phyloP scores from a whole-genome alignment of 495 filamentous ascomycete genomes.

The Aspergillus olivimuriae region DNA sequence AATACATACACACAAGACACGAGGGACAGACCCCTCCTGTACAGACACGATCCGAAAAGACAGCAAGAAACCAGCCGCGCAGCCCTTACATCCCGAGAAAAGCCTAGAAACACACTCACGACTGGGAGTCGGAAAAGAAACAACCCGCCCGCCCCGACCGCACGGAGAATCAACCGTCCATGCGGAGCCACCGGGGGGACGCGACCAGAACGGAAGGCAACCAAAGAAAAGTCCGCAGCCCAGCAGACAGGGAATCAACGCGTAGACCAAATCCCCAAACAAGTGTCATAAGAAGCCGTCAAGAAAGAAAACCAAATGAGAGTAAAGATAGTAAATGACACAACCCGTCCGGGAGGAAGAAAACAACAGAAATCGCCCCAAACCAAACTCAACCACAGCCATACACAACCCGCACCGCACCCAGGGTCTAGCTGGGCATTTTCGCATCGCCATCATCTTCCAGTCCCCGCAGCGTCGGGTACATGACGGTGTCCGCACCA shows the following conservation, averaged over 20 bases:
- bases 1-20: no score
- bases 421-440: conserved; percentile 32
- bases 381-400: conserved; percentile 9
- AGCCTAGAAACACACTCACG: neutral
- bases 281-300: conserved; percentile 2
- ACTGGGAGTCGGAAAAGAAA: no score
- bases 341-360: conserved; percentile 6
- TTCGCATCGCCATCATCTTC: conserved; percentile 39
- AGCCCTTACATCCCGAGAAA: neutral
- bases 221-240: conserved; percentile 3
- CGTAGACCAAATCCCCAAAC: neutral
- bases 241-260: conserved; percentile 9
- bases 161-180: no score
- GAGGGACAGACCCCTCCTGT: neutral
- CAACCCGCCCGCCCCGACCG: no score
- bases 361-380: conserved; percentile 12
- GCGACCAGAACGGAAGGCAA: neutral
- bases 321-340: conserved; percentile 1
- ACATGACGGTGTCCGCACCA: conserved; percentile 29
- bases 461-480: conserved; percentile 40
- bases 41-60: neutral
- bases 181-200: no score
- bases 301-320: conserved; percentile 5
- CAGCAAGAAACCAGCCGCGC: neutral
- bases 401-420: no score